Conservation (phyloP, 2,329 filamentous ascomycete genomes). For the Monosporascus cannonballus region DNA sequence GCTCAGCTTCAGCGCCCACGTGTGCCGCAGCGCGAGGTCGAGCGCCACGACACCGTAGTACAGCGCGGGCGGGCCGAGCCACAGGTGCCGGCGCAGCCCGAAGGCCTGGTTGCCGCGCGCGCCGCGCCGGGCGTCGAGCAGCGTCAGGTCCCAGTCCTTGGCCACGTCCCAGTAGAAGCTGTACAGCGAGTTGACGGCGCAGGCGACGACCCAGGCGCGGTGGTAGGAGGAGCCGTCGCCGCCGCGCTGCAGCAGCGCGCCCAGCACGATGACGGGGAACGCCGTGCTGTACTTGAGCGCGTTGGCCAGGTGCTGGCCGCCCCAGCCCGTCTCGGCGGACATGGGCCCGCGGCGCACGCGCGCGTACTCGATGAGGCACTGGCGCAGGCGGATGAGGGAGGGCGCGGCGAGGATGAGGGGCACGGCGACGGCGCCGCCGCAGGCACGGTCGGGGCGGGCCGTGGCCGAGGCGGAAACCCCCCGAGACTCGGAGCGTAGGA, state of each 20-base stretch:
- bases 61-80: constrained; percentile 63
- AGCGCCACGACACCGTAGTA: constrained; percentile 79
- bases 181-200: constrained; percentile 80
- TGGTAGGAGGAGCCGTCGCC: constrained; percentile 37
- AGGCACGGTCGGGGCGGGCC: constrained; percentile 71
- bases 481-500: constrained; percentile 53
- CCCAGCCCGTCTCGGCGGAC: constrained; percentile 60
- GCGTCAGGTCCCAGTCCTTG: constrained; percentile 91
- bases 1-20: constrained; percentile 85
- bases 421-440: constrained; percentile 72
- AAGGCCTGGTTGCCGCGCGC: constrained; percentile 60
- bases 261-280: constrained; percentile 83
- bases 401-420: constrained; percentile 81
- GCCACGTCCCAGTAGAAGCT: constrained; percentile 98
- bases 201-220: constrained; percentile 62
- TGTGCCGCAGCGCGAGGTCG: constrained; percentile 78
- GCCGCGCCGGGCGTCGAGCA: constrained; percentile 63
- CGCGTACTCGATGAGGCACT: constrained; percentile 84
- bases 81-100: constrained; percentile 68
- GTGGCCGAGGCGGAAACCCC: constrained; percentile 57
- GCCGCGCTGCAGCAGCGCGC: constrained; percentile 66
- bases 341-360: constrained; percentile 58
- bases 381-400: constrained; percentile 78
- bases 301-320: constrained; percentile 85
- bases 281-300: constrained; percentile 91